These are phyloP conservation scores for Gossypium ekmanianum DNA, from an alignment of 345 rosid species.

Conservation along the genomic window DNA sequence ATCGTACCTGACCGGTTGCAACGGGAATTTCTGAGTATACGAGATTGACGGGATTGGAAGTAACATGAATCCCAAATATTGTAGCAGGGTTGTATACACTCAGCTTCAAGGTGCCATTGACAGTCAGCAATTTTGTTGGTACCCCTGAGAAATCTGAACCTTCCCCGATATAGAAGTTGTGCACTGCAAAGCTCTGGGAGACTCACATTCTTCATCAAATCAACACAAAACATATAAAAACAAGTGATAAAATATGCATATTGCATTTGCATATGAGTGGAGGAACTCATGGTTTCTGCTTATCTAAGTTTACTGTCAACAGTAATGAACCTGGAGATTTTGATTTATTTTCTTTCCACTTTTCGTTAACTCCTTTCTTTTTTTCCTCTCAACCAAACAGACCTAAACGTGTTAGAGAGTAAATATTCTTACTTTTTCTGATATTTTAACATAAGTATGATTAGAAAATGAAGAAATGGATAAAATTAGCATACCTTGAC, in stretches of 20 bases:
- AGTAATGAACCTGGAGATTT: no score
- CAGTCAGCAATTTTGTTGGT: constrained; percentile 61
- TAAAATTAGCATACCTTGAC: constrained; percentile 44
- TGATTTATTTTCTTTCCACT: no score
- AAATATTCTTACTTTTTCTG: no score
- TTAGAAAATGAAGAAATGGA: background rate
- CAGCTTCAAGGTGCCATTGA: constrained; percentile 59
- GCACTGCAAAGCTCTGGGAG: constrained; percentile 61
- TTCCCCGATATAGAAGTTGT: constrained; percentile 59
- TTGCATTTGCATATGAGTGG: background rate
- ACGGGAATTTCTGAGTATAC: constrained; percentile 50
- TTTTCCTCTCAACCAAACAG: no score
- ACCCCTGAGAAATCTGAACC: constrained; percentile 76
- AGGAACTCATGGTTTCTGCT: no score
- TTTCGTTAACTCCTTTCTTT: no score
- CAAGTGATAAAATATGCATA: background rate
- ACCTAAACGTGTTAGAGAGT: no score
- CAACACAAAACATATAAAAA: background rate
- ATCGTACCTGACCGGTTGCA: constrained; percentile 61
- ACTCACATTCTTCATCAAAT: background rate
- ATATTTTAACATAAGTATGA: no score
- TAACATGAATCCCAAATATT: constrained; percentile 72
- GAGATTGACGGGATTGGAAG: constrained; percentile 57
- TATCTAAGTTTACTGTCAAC: no score
- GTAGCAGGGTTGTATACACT: constrained; percentile 69